Evolutionary conservation across 2,329 filamentous ascomycete species (phyloP).

Genomic region (Corinectria fuckeliana): DNA sequence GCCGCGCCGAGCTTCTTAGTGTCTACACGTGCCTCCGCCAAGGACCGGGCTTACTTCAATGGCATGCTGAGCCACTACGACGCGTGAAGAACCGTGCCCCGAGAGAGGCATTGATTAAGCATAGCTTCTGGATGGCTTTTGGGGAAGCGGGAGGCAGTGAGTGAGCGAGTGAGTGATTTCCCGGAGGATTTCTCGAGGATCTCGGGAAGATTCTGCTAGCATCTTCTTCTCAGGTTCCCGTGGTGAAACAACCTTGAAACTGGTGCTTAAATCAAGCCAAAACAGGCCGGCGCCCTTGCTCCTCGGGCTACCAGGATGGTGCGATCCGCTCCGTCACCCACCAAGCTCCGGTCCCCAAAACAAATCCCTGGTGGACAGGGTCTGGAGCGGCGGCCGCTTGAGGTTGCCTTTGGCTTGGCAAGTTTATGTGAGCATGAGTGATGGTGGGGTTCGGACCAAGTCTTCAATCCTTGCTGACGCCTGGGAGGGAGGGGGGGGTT

Average conservation of each 20-base stretch:
- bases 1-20: neutral
- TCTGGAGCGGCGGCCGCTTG: slow-evolving; percentile 21
- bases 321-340: neutral
- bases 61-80: slow-evolving; percentile 6
- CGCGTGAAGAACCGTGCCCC: neutral
- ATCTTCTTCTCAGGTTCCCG: neutral
- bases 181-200: slow-evolving; percentile 1
- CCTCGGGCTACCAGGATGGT: neutral
- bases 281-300: neutral
- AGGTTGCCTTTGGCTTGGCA: slow-evolving; percentile 13
- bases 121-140: neutral
- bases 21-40: neutral
- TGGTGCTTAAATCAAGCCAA: neutral
- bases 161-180: no score
- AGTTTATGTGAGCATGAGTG: slow-evolving; percentile 35
- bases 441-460: slow-evolving; percentile 11
- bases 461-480: slow-evolving; percentile 4
- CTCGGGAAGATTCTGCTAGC: neutral
- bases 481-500: neutral
- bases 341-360: neutral
- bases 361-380: slow-evolving; percentile 16
- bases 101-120: neutral
- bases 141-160: neutral
- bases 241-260: slow-evolving; percentile 16
- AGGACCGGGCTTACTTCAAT: neutral